Conservation (phyloP, 768 basidiomycete species). For the Scleroderma citrinum region DNA sequence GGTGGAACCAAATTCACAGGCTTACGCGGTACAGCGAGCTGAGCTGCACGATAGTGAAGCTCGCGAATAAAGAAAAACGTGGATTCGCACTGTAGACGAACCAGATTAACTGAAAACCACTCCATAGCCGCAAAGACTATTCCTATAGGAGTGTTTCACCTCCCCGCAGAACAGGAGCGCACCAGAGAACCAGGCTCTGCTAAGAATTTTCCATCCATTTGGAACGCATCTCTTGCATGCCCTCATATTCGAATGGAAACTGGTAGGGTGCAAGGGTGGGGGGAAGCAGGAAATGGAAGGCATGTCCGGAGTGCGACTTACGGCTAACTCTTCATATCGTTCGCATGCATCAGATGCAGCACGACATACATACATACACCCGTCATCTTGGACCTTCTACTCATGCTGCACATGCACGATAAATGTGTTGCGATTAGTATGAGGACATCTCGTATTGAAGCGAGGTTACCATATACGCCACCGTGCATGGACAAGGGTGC, state of each 20-base stretch:
- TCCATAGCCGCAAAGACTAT: background rate
- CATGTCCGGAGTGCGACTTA: background rate
- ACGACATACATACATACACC: background rate
- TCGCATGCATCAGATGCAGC: background rate
- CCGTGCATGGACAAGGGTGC: background rate
- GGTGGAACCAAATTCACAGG: background rate
- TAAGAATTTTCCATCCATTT: background rate
- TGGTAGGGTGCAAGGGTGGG: background rate
- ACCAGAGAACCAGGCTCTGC: background rate
- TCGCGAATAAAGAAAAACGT: background rate
- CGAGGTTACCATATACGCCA: background rate
- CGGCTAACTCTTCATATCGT: background rate
- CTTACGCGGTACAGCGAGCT: background rate
- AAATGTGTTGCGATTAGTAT: background rate
- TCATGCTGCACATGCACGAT: background rate
- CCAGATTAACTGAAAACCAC: background rate
- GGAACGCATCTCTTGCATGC: background rate
- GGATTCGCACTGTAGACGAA: background rate
- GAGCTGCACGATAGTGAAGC: background rate
- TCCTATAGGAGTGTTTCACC: background rate
- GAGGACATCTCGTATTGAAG: background rate
- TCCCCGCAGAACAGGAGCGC: background rate
- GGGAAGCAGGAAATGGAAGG: slow-evolving; percentile 1
- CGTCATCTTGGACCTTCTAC: background rate
- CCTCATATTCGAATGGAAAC: background rate